A percentile compares a stretch with the other conserved stretches of the same genome.
phyloP scores from a whole-genome alignment of 257 asterid species.

The Orobanche coerulescens region DNA sequence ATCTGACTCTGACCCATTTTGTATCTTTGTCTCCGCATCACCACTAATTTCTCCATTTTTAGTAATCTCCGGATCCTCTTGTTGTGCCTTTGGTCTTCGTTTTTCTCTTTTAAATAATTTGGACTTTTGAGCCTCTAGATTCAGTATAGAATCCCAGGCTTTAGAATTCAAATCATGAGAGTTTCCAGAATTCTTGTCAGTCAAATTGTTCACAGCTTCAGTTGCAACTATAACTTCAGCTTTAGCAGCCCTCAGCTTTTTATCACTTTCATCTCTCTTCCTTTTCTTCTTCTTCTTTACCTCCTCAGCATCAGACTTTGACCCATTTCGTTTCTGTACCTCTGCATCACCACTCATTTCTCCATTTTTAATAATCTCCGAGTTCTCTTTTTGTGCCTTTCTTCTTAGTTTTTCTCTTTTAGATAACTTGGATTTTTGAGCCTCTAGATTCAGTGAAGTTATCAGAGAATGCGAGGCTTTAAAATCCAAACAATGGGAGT shows the following conservation, averaged over 20 bases:
- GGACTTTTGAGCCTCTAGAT: constrained; percentile 23
- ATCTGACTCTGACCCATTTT: constrained; percentile 23
- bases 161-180: constrained; percentile 13
- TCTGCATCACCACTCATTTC: constrained; percentile 22
- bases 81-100: constrained; percentile 34
- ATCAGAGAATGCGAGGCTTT: constrained; percentile 19
- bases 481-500: constrained; percentile 7
- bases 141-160: constrained; percentile 12
- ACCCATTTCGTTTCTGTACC: constrained; percentile 23
- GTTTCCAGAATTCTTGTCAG: constrained; percentile 11
- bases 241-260: constrained; percentile 60
- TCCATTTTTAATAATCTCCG: constrained; percentile 15
- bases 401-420: constrained; percentile 55
- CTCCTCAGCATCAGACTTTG: constrained; percentile 17
- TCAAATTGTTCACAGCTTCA: constrained; percentile 25
- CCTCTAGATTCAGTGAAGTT: constrained; percentile 16
- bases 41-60: constrained; percentile 15
- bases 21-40: constrained; percentile 22
- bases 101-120: constrained; percentile 51
- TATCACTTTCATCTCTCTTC: constrained; percentile 41
- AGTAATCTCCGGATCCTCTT: constrained; percentile 27
- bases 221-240: constrained; percentile 41
- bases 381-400: constrained; percentile 30
- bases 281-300: constrained; percentile 30
- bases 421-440: constrained; percentile 30